Evolutionary conservation across 768 basidiomycete species (phyloP).

Genomic region (Gymnopilus dilepis): DNA sequence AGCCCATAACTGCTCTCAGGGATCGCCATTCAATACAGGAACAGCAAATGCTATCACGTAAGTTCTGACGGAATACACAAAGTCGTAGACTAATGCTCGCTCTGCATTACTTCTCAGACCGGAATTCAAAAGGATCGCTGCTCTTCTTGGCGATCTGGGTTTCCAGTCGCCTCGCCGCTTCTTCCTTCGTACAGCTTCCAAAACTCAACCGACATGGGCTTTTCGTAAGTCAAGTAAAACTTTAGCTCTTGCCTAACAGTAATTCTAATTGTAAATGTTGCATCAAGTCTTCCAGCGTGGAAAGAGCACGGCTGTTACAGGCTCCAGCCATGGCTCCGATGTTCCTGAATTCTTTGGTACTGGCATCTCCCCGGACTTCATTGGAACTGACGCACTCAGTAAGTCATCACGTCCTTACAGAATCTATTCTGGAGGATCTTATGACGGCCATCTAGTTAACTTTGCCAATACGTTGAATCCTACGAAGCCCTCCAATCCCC

Average conservation of each 20-base stretch:
- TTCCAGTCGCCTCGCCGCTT: slow-evolving; percentile 42
- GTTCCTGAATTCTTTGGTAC: slow-evolving; percentile 12
- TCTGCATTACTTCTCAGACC: slow-evolving; percentile 30
- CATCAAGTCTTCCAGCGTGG: background rate
- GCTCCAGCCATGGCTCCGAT: slow-evolving; percentile 14
- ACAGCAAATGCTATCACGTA: slow-evolving; percentile 25
- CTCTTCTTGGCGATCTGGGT: slow-evolving; percentile 39
- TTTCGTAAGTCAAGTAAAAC: slow-evolving; percentile 34
- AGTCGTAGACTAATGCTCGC: too few relatives aligned
- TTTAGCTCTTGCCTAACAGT: background rate
- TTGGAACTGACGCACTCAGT: slow-evolving; percentile 20
- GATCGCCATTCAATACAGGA: slow-evolving; percentile 29
- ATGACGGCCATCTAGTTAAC: slow-evolving; percentile 10
- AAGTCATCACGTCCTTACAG: background rate
- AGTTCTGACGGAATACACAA: background rate
- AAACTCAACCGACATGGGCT: slow-evolving; percentile 37
- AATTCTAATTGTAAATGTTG: background rate
- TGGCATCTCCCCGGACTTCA: slow-evolving; percentile 9
- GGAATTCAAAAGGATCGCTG: slow-evolving; percentile 45
- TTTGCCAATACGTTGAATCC: slow-evolving; percentile 16
- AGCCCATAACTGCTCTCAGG: slow-evolving; percentile 1
- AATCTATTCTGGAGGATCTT: background rate
- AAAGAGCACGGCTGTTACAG: background rate
- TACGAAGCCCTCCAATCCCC: background rate
- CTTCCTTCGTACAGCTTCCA: slow-evolving; percentile 34